A percentile compares a stretch with the other conserved stretches of the same genome.
Conservation (phyloP, 495 filamentous ascomycete species). For the Talaromyces wortmannii region DNA sequence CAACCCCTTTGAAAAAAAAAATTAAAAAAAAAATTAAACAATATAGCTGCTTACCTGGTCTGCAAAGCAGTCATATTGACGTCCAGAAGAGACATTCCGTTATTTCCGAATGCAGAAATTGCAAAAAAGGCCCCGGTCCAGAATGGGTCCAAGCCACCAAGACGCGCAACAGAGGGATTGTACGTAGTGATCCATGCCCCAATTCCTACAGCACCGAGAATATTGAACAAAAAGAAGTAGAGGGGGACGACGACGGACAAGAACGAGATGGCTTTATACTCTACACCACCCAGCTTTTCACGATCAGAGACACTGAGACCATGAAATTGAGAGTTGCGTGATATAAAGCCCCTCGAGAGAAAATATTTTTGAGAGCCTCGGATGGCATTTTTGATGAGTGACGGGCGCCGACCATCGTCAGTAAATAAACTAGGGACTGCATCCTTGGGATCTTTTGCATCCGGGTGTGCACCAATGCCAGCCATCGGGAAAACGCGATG, state of each 20-base stretch:
- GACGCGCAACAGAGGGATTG: slow-evolving; percentile 44
- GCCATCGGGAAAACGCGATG: slow-evolving; percentile 43
- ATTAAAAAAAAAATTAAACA: too few species aligned
- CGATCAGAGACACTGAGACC: slow-evolving; percentile 60
- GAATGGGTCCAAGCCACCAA: slow-evolving; percentile 65
- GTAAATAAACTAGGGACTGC: slow-evolving; percentile 13
- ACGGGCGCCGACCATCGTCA: slow-evolving; percentile 10
- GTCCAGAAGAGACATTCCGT: slow-evolving; percentile 79
- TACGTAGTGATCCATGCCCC: slow-evolving; percentile 65
- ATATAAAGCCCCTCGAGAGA: slow-evolving; percentile 39
- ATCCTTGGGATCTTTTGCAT: slow-evolving; percentile 30
- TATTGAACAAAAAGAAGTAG: slow-evolving; percentile 68
- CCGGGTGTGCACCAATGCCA: slow-evolving; percentile 45
- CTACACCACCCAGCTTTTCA: slow-evolving; percentile 67
- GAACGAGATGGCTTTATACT: slow-evolving; percentile 72
- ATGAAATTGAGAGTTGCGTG: slow-evolving; percentile 70
- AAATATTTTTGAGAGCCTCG: slow-evolving; percentile 32
- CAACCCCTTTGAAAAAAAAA: not conserved
- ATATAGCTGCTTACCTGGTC: slow-evolving; percentile 20
- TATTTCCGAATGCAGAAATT: slow-evolving; percentile 77
- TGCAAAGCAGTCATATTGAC: slow-evolving; percentile 60
- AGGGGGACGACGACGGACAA: slow-evolving; percentile 63
- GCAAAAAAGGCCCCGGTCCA: slow-evolving; percentile 29
- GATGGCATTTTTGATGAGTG: slow-evolving; percentile 17
- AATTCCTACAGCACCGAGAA: slow-evolving; percentile 64